A percentile compares a stretch with the other conserved stretches of the same genome.
Evolutionary conservation across 2,329 filamentous ascomycete species (phyloP).

Genomic region (Calycina marina): DNA sequence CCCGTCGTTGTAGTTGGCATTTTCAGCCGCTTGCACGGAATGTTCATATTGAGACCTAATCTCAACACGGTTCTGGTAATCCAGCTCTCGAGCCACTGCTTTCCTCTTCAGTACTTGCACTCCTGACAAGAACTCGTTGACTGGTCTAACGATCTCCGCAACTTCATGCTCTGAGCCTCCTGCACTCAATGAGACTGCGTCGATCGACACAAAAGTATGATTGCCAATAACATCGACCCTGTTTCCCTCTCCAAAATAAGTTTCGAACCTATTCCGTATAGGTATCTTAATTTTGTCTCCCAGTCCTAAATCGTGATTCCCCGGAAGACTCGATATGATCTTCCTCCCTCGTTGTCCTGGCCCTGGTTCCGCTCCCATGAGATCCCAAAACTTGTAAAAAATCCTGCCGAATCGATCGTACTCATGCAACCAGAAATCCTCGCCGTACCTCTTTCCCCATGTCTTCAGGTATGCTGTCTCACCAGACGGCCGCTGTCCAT

Average conservation of each 20-base stretch:
- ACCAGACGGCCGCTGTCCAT: conserved; percentile 32
- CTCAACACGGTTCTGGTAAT: conserved; percentile 43
- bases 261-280: conserved; percentile 70
- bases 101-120: conserved; percentile 51
- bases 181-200: conserved; percentile 78
- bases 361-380: conserved; percentile 37
- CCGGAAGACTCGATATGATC: conserved; percentile 73
- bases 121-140: conserved; percentile 58
- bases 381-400: conserved; percentile 59
- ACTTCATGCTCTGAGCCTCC: conserved; percentile 34
- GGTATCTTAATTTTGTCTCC: conserved; percentile 68
- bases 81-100: conserved; percentile 54
- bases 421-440: conserved; percentile 75
- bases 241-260: conserved; percentile 85
- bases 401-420: conserved; percentile 77
- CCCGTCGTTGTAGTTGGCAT: conserved; percentile 25
- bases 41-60: conserved; percentile 41
- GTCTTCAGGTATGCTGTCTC: conserved; percentile 43
- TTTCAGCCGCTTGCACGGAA: conserved; percentile 35
- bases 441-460: conserved; percentile 62
- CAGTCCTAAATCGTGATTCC: conserved; percentile 92
- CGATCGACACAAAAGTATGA: conserved; percentile 86
- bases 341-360: conserved; percentile 54
- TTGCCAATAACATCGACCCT: conserved; percentile 84
- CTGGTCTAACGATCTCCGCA: conserved; percentile 59